A percentile compares a stretch with the other conserved stretches of the same genome.
Evolutionary conservation across 352 stramenopile species (phyloP).

Genomic region (Sclerospora graminicola): DNA sequence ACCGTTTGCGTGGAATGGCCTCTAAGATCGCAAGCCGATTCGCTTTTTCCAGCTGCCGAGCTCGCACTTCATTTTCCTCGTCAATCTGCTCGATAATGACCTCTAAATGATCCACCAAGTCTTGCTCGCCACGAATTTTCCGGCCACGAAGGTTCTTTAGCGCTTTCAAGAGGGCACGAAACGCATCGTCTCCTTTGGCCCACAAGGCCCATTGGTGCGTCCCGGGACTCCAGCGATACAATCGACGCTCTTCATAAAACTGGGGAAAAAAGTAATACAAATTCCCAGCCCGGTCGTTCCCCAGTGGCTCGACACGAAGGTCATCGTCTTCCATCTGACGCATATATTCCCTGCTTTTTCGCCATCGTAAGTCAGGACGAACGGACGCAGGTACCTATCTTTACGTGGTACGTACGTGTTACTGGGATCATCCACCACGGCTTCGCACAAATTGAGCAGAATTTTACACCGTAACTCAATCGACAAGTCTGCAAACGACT

Average conservation of each 20-base stretch:
- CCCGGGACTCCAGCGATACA: conserved; percentile 50
- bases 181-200: conserved; percentile 64
- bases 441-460: conserved; percentile 73
- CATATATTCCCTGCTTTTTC: conserved; percentile 57
- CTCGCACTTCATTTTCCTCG: conserved; percentile 38
- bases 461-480: conserved; percentile 71
- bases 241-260: conserved; percentile 75
- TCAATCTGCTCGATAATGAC: conserved; percentile 75
- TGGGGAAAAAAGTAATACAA: conserved; percentile 80
- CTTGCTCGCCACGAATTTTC: conserved; percentile 61
- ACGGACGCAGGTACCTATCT: neutral
- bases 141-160: conserved; percentile 53
- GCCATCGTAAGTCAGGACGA: neutral
- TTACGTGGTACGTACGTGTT: conserved; percentile 48
- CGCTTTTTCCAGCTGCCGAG: conserved; percentile 56
- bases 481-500: conserved; percentile 62
- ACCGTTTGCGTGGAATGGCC: conserved; percentile 75
- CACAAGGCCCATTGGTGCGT: conserved; percentile 58
- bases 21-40: conserved; percentile 73
- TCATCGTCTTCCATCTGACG: conserved; percentile 84
- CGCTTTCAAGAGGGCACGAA: conserved; percentile 39
- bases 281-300: conserved; percentile 63
- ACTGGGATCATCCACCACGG: conserved; percentile 60
- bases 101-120: conserved; percentile 66
- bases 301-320: conserved; percentile 61